Conservation (phyloP, 192 early-diverging fungal species). For the Umbelopsis sp. region DNA sequence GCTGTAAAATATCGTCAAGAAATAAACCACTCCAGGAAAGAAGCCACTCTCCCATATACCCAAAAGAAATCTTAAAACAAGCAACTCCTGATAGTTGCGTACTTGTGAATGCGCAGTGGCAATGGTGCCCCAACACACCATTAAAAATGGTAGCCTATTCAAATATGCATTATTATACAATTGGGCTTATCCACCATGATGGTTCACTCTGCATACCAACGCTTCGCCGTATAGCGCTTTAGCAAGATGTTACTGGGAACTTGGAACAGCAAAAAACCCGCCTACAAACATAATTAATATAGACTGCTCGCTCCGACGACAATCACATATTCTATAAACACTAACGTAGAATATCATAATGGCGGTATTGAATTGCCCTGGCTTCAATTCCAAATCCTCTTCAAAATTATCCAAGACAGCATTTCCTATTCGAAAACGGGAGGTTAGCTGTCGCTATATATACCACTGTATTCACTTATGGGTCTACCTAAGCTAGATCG, state of each 20-base stretch:
- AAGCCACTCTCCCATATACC: conserved; percentile 38
- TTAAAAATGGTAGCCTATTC: conserved; percentile 33
- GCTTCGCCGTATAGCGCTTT: conserved; percentile 30
- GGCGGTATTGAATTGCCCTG: conserved; percentile 38
- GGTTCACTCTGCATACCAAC: conserved; percentile 19
- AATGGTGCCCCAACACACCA: conserved; percentile 34
- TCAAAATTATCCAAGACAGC: conserved; percentile 42
- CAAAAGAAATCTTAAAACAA: conserved; percentile 31
- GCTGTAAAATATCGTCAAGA: conserved; percentile 36
- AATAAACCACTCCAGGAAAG: conserved; percentile 37
- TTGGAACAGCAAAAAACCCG: conserved; percentile 37
- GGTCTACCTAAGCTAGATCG: conserved; percentile 36
- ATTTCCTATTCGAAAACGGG: conserved; percentile 24
- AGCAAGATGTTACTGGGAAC: conserved; percentile 39
- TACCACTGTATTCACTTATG: neutral
- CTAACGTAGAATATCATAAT: conserved; percentile 38
- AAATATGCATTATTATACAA: neutral
- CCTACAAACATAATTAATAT: neutral
- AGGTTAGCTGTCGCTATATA: neutral
- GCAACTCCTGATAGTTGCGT: conserved; percentile 24
- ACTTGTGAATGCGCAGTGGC: conserved; percentile 31
- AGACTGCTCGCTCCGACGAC: neutral
- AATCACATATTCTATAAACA: neutral
- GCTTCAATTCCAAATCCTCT: conserved; percentile 32
- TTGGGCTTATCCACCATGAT: neutral